Percentiles rank a stretch among this genome's conserved stretches.
phyloP scores from a whole-genome alignment of 495 filamentous ascomycete species.

The Pyrenopolyporus hunteri region DNA sequence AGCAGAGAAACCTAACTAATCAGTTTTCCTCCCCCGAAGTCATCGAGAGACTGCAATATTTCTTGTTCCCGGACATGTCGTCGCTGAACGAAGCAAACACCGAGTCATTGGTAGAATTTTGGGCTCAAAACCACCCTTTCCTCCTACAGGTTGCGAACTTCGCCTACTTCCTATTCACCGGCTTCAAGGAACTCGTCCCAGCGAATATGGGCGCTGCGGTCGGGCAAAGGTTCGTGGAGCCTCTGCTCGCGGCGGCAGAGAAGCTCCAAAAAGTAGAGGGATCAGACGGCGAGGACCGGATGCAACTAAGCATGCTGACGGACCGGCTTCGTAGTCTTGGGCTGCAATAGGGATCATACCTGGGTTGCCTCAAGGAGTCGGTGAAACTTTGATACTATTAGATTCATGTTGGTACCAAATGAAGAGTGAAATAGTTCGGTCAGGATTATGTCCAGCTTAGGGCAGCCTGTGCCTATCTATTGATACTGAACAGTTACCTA shows the following conservation, averaged over 20 bases:
- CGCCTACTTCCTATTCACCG: constrained; percentile 57
- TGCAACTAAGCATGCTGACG: constrained; percentile 46
- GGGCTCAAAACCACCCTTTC: constrained; percentile 49
- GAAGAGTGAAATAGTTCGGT: too few relatives aligned
- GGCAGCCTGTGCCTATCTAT: too few relatives aligned
- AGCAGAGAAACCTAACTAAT: constrained; percentile 41
- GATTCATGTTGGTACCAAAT: background rate
- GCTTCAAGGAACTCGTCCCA: constrained; percentile 49
- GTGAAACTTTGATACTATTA: background rate
- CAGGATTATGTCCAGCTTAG: too few relatives aligned
- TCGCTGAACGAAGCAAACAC: constrained; percentile 38
- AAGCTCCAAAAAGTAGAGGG: constrained; percentile 49
- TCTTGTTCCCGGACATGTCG: constrained; percentile 49
- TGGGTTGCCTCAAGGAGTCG: background rate
- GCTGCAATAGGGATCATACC: constrained; percentile 17
- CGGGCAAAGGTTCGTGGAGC: constrained; percentile 58
- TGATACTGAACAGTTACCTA: too few relatives aligned
- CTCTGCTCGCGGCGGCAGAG: constrained; percentile 52
- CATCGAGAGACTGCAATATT: constrained; percentile 54
- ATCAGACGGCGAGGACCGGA: constrained; percentile 27
- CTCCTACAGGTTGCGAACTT: constrained; percentile 56
- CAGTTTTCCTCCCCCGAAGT: constrained; percentile 64
- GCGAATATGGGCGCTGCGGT: constrained; percentile 53
- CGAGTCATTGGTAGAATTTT: constrained; percentile 41
- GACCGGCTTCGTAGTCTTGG: constrained; percentile 44